phyloP scores from a whole-genome alignment of 768 basidiomycete species.

The Exidia glandulosa region DNA sequence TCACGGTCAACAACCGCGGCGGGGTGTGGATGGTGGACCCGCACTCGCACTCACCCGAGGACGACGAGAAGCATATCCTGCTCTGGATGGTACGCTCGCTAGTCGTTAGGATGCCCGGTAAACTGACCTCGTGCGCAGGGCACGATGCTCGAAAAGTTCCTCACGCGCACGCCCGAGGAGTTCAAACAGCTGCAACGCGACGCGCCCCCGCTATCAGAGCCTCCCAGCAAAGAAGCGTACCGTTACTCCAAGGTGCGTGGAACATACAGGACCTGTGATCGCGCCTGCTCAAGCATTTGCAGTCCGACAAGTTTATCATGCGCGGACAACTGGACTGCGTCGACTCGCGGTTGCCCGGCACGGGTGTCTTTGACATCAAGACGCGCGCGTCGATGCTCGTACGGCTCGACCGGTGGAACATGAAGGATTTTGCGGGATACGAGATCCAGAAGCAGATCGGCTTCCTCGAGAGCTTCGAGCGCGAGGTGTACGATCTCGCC shows the following conservation, averaged over 20 bases:
- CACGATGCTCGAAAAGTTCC: conserved; percentile 75
- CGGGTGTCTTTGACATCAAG: conserved; percentile 93
- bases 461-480: conserved; percentile 68
- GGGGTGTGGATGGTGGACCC: conserved; percentile 54
- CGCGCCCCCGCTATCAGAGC: conserved; percentile 11
- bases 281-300: not conserved
- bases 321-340: conserved; percentile 90
- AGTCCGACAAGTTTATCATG: conserved; percentile 59
- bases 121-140: conserved; percentile 39
- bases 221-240: conserved; percentile 58
- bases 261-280: not conserved
- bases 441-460: conserved; percentile 57
- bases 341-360: conserved; percentile 71
- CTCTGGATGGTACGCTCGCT: conserved; percentile 52
- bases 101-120: not conserved
- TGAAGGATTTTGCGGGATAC: conserved; percentile 74
- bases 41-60: conserved; percentile 27
- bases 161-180: conserved; percentile 55
- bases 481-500: conserved; percentile 90
- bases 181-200: conserved; percentile 48
- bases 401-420: conserved; percentile 77
- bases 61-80: conserved; percentile 55
- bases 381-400: conserved; percentile 81
- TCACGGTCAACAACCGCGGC: conserved; percentile 47
- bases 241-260: conserved; percentile 66